phyloP scores from a whole-genome alignment of 768 basidiomycete species.

The Leccinum imitatum region DNA sequence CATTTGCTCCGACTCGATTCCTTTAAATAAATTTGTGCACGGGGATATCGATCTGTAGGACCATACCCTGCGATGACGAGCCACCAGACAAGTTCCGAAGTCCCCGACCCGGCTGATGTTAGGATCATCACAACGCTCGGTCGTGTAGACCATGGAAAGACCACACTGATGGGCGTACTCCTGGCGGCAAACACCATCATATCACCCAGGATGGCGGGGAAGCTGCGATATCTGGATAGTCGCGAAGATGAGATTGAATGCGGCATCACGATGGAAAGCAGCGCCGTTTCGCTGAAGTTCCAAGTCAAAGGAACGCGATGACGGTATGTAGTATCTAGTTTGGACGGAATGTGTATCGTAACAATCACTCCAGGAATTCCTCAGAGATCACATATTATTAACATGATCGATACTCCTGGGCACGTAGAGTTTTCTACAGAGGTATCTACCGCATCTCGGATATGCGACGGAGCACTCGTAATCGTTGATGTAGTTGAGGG shows the following conservation, averaged over 20 bases:
- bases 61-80: constrained; percentile 21
- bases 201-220: constrained; percentile 90
- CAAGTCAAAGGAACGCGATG: constrained; percentile 66
- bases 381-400: constrained; percentile 77
- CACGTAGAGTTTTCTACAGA: constrained; percentile 99
- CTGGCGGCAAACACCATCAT: constrained; percentile 98
- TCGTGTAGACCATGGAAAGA: constrained; percentile 96
- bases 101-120: constrained; percentile 44
- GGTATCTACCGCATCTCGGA: constrained; percentile 88
- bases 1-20: neutral
- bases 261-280: constrained; percentile 99
- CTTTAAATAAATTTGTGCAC: neutral
- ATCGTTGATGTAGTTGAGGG: constrained; percentile 97
- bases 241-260: constrained; percentile 96
- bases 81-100: constrained; percentile 16
- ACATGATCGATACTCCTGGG: constrained; percentile 98
- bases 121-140: constrained; percentile 85
- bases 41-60: neutral
- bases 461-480: constrained; percentile 95
- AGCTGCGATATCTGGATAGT: constrained; percentile 92
- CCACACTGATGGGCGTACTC: constrained; percentile 91
- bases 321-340: constrained; percentile 49
- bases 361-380: constrained; percentile 49
- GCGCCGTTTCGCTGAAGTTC: constrained; percentile 88
- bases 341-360: constrained; percentile 18